Evolutionary conservation across 2,329 filamentous ascomycete genomes (phyloP), one percentile per base, ranked within the genome.

Genomic region (Nemania sp.): DNA sequence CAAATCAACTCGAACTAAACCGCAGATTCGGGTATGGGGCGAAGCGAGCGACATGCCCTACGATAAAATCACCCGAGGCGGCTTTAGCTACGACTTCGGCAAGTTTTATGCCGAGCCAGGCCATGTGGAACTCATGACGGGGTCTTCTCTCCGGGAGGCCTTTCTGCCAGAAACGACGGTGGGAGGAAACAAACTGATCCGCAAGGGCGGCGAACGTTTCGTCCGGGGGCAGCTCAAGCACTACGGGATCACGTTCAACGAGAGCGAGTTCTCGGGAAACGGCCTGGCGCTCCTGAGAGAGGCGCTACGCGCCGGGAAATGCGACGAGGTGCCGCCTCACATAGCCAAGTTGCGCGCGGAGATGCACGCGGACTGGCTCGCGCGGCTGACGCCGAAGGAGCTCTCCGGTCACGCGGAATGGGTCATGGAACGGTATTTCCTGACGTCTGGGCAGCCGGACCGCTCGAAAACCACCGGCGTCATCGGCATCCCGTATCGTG

Each of bases 281-380:
- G 64, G 64, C n/a, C 62, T 59, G 2, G 20, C 42, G 4, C 50
- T 68, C n/a, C 20, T 68, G 5, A 54, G 66, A 39, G 60, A 65
- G 18, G 12, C 58, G 2, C 54, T 68, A 4, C n/a, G 39, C 18
- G 49, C 29, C 1, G 54, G 49, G 13, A 55, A 52, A 57, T 58
- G 62, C 35, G 62, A 66, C 50, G 25, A 59, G 39, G 66, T 66
- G 11, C 66, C 62, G 20, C 37, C 53, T 10, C 56, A 63, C 29
- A 63, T 68, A 11, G 15, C 58, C 20, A 48, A 43, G 21, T 35
- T 65, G n/a, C 59, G 45, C 13, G 20, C 20, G 2, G 49, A 65
- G 48, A 64, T 67, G 60, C 58, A 60, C 17, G 40, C 21, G 3
- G 60, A 66, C 18, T 68, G 63, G 63, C 21, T 65, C 4, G 21